phyloP scores from a whole-genome alignment of 1,284 basidiomycete species.

The Macrocystidia cucumis region DNA sequence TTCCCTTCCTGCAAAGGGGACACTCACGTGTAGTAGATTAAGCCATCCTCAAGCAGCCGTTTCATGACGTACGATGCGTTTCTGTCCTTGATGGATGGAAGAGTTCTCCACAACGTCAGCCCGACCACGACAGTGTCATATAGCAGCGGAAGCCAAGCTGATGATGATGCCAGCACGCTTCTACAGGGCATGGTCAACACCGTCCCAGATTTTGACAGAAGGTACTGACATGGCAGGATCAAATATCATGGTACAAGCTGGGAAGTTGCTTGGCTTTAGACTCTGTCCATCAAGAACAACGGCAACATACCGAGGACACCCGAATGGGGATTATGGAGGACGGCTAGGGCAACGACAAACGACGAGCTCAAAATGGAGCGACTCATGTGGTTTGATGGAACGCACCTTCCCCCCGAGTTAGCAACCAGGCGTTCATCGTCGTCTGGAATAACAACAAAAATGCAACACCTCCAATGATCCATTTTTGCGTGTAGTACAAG shows the following conservation, averaged over 20 bases:
- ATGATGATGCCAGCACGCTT: slow-evolving; percentile 23
- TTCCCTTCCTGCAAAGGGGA: not conserved
- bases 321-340: slow-evolving; percentile 25
- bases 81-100: slow-evolving; percentile 20
- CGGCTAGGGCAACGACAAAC: slow-evolving; percentile 21
- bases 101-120: slow-evolving; percentile 29
- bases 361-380: not conserved
- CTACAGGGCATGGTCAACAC: slow-evolving; percentile 8
- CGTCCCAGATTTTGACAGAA: not conserved
- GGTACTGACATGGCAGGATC: slow-evolving; percentile 20
- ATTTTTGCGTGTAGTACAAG: slow-evolving; percentile 30
- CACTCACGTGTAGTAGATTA: slow-evolving; percentile 36
- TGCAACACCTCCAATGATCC: slow-evolving; percentile 26
- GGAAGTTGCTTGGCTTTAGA: too few relatives aligned
- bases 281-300: slow-evolving; percentile 1
- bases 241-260: slow-evolving; percentile 40
- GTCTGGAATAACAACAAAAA: slow-evolving; percentile 31
- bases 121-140: slow-evolving; percentile 35
- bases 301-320: slow-evolving; percentile 23
- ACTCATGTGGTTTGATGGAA: not conserved
- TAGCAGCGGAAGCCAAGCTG: slow-evolving; percentile 36
- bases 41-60: slow-evolving; percentile 33
- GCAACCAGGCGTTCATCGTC: slow-evolving; percentile 38
- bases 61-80: slow-evolving; percentile 23
- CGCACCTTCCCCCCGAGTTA: slow-evolving; percentile 33